phyloP scores from a whole-genome alignment of 441 rosid species.

The Iberis amara region DNA sequence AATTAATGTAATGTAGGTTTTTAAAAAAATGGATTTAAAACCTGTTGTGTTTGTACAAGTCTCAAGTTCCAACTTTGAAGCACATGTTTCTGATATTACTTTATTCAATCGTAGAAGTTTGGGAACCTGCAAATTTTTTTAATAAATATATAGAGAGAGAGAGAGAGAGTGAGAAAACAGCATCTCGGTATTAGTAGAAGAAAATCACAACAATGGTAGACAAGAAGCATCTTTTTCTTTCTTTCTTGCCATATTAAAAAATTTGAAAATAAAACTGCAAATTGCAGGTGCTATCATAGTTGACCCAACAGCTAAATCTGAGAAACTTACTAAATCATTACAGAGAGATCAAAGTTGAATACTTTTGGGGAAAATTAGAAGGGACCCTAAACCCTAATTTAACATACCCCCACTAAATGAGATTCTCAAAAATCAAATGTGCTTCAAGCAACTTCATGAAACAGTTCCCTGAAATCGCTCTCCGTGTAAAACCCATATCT shows the following conservation, averaged over 20 bases:
- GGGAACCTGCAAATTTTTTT: constrained; percentile 47
- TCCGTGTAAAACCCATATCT: no score
- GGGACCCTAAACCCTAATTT: no score
- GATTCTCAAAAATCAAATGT: no score
- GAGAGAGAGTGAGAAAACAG: constrained; percentile 49
- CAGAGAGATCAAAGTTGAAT: no score
- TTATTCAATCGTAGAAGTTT: constrained; percentile 47
- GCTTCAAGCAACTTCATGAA: no score
- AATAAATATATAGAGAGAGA: no score
- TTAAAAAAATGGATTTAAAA: constrained; percentile 35
- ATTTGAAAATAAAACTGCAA: constrained; percentile 29
- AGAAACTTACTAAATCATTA: constrained; percentile 30
- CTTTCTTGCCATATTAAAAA: constrained; percentile 28
- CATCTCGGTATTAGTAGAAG: constrained; percentile 73
- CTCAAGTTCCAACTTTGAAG: constrained; percentile 58
- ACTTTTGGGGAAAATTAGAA: no score
- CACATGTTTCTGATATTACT: constrained; percentile 28
- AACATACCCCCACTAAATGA: no score
- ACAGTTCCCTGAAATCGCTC: no score
- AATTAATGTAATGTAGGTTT: constrained; percentile 23
- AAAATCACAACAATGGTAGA: constrained; percentile 65
- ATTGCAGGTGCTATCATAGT: constrained; percentile 43
- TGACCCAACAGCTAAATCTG: constrained; percentile 44
- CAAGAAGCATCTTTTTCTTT: constrained; percentile 65
- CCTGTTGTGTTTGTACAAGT: constrained; percentile 35